phyloP scores from a whole-genome alignment of 2,329 filamentous ascomycete genomes.

The Fusarium heterosporum region DNA sequence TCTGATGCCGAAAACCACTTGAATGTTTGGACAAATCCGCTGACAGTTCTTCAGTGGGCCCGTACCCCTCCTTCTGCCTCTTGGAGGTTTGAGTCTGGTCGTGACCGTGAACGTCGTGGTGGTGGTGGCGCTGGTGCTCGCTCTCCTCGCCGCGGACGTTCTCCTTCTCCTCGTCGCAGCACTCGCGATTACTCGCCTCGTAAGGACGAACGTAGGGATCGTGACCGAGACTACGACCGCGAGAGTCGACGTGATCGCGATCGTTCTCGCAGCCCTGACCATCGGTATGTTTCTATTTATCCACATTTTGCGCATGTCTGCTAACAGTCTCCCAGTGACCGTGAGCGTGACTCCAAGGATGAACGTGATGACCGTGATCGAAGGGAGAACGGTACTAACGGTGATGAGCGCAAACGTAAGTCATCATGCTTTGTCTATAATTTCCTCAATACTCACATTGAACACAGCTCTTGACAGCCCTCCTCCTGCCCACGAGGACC shows the following conservation, averaged over 20 bases:
- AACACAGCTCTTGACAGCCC: conserved; percentile 76
- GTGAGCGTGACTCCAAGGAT: conserved; percentile 69
- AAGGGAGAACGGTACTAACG: conserved; percentile 82
- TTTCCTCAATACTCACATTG: conserved; percentile 36
- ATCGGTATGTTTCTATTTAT: conserved; percentile 57
- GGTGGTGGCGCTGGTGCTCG: conserved; percentile 59
- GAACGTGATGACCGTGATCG: conserved; percentile 79
- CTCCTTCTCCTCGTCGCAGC: conserved; percentile 81
- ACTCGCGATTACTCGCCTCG: conserved; percentile 86
- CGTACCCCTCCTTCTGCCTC: conserved; percentile 97
- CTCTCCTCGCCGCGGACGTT: conserved; percentile 76
- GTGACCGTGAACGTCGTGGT: conserved; percentile 74
- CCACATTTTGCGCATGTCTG: not conserved
- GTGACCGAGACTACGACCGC: conserved; percentile 82
- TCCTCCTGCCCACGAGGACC: conserved; percentile 87
- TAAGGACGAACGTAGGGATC: conserved; percentile 87
- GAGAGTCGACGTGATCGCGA: conserved; percentile 81
- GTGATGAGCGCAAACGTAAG: conserved; percentile 90
- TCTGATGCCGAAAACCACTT: not conserved
- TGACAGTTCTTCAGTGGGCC: conserved; percentile 77
- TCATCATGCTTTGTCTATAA: conserved; percentile 17
- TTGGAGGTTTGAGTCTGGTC: conserved; percentile 96
- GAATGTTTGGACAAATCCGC: not conserved
- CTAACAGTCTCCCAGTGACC: conserved; percentile 56
- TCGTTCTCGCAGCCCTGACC: conserved; percentile 78